A percentile compares a stretch with the other conserved stretches of the same genome.
Conservation (phyloP, 495 filamentous ascomycete genomes). For the Cryomyces minteri region DNA sequence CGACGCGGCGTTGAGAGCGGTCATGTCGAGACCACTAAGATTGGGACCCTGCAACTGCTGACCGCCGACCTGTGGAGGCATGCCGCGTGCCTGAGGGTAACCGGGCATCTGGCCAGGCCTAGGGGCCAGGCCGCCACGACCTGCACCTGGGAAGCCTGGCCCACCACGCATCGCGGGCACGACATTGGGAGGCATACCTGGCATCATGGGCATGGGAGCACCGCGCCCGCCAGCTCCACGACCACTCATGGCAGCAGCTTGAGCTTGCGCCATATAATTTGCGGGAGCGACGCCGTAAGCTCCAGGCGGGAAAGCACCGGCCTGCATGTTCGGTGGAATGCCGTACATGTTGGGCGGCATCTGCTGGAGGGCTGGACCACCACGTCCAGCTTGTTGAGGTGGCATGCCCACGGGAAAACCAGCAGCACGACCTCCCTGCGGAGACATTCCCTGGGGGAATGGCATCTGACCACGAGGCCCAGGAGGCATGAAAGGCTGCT, state of each 20-base stretch:
- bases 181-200: constrained; percentile 30
- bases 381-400: constrained; percentile 66
- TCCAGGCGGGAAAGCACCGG: constrained; percentile 27
- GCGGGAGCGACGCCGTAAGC: constrained; percentile 17
- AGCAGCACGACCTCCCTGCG: constrained; percentile 65
- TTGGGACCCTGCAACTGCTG: constrained; percentile 17
- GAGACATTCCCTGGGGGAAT: constrained; percentile 71
- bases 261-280: constrained; percentile 18
- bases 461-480: constrained; percentile 59
- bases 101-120: constrained; percentile 29
- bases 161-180: constrained; percentile 46
- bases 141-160: constrained; percentile 26
- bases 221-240: constrained; percentile 56
- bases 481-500: constrained; percentile 59
- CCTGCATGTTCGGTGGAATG: constrained; percentile 49
- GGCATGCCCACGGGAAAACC: constrained; percentile 67
- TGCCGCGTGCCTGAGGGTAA: constrained; percentile 19
- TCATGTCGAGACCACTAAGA: constrained; percentile 18
- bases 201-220: constrained; percentile 49
- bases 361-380: constrained; percentile 57
- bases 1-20: constrained; percentile 33
- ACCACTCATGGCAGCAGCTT: constrained; percentile 35
- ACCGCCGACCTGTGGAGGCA: constrained; percentile 24
- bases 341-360: constrained; percentile 66
- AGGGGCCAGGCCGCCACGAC: constrained; percentile 33